Evolutionary conservation across 257 asterid species (phyloP), one percentile per base, ranked within the genome.

Genomic region (Solanum tarapatanum): DNA sequence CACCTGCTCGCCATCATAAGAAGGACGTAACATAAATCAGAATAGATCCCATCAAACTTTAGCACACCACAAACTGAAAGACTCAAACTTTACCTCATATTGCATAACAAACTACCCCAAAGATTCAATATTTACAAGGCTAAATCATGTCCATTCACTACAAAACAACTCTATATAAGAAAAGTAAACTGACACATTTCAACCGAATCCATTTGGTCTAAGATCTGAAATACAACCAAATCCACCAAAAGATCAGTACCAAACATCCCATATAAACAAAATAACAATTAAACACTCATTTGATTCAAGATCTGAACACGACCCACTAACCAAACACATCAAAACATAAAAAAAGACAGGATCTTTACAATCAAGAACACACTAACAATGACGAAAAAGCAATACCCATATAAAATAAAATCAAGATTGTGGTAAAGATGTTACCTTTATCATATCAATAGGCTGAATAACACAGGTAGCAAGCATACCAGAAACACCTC

Each of bases 381-480:
- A 17, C 48, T 35, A 21, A 33, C 43, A 73, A 35, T 5, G 1
- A 74, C 3, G 0, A 10, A 35, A 32, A 35, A 36, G 28, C 30
- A 35, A 19, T 11, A 74, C 30, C 30, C 48, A 21, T 21, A 6
- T 5, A 19, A 8, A 35, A 64, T 16, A 19, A 76, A 87, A 4
- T 4, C 11, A 48, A 37, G 21, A 24, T 4, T 11, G 2, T n/a
- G 4, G 5, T 35, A 35, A 87, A 75, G 48, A 4, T 8, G 28
- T 74, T 80, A 97, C 99, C 99, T 97, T 97, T 89, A 97, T 92
- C 99, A 97, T 97, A 88, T 97, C 99, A 89, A 97, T 90, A 72
- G 99, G 99, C 68, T 97, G 99, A 89, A 97, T 94, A 88, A 94
- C 98, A 85, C 98, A 95, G 66, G 99, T 97, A 17, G 99, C 99